These are phyloP conservation scores for Penicillium sp. DNA, from an alignment of 2,329 filamentous ascomycete genomes.

Conservation along the genomic window DNA sequence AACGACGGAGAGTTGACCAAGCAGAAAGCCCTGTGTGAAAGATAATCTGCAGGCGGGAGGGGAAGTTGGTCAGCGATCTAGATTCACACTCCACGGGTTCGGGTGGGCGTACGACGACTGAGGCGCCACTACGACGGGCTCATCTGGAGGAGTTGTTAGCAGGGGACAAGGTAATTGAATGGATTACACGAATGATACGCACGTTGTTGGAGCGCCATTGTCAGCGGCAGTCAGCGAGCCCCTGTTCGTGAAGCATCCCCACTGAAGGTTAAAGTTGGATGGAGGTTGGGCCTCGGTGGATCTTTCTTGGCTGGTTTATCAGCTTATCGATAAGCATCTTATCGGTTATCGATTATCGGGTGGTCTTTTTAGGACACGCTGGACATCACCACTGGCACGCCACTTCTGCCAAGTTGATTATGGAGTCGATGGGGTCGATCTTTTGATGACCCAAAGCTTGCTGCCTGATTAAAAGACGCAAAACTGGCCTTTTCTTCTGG, in stretches of 20 bases:
- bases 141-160: constrained; percentile 36
- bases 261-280: constrained; percentile 15
- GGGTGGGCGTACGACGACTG: constrained; percentile 50
- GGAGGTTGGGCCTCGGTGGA: constrained; percentile 27
- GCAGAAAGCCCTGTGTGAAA: constrained; percentile 90
- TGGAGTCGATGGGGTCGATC: not conserved
- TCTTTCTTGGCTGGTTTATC: constrained; percentile 24
- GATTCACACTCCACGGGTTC: constrained; percentile 14
- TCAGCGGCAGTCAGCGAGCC: constrained; percentile 34
- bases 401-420: constrained; percentile 5
- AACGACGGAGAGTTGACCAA: constrained; percentile 92
- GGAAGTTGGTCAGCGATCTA: constrained; percentile 26
- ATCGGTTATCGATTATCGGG: not conserved
- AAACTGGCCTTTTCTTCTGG: not conserved
- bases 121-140: constrained; percentile 38
- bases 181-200: constrained; percentile 7
- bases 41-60: constrained; percentile 65
- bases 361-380: constrained; percentile 17
- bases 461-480: not conserved
- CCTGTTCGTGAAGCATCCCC: constrained; percentile 30
- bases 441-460: constrained; percentile 6
- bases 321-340: constrained; percentile 24
- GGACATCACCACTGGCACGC: constrained; percentile 9
- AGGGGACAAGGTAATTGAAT: not conserved
- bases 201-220: constrained; percentile 44